phyloP scores from a whole-genome alignment of 768 basidiomycete genomes.

The Fibroporia radiculosa region DNA sequence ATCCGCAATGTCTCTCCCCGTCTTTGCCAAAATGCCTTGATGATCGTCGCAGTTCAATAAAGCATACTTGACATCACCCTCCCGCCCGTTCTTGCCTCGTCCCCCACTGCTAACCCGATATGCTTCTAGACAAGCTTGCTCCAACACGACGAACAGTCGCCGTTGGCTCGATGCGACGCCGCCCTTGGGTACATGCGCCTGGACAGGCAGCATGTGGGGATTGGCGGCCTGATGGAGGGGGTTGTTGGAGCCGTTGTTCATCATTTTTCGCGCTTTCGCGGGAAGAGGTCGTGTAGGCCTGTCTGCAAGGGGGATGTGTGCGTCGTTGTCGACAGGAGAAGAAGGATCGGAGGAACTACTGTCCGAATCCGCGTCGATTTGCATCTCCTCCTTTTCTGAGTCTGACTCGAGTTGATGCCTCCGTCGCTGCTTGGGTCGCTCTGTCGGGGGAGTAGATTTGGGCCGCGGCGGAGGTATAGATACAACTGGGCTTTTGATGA shows the following conservation, averaged over 20 bases:
- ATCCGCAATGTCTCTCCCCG: constrained; percentile 95
- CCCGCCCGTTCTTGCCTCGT: constrained; percentile 45
- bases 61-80: constrained; percentile 87
- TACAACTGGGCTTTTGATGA: constrained; percentile 21
- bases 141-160: constrained; percentile 82
- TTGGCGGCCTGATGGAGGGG: constrained; percentile 49
- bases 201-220: constrained; percentile 76
- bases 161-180: constrained; percentile 44
- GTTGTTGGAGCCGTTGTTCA: constrained; percentile 30
- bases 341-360: constrained; percentile 11
- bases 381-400: constrained; percentile 22
- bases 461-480: constrained; percentile 54
- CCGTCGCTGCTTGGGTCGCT: constrained; percentile 29
- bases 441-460: constrained; percentile 63
- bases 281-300: constrained; percentile 61
- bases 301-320: constrained; percentile 20
- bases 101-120: constrained; percentile 71
- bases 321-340: constrained; percentile 9
- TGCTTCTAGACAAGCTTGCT: constrained; percentile 93
- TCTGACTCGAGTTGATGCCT: constrained; percentile 22
- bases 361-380: constrained; percentile 16
- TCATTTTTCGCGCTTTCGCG: constrained; percentile 47
- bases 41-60: constrained; percentile 98
- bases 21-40: constrained; percentile 97
- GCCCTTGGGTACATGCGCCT: constrained; percentile 64